Evolutionary conservation across 1,284 basidiomycete species (phyloP).

Genomic region (Irpex lacteus): DNA sequence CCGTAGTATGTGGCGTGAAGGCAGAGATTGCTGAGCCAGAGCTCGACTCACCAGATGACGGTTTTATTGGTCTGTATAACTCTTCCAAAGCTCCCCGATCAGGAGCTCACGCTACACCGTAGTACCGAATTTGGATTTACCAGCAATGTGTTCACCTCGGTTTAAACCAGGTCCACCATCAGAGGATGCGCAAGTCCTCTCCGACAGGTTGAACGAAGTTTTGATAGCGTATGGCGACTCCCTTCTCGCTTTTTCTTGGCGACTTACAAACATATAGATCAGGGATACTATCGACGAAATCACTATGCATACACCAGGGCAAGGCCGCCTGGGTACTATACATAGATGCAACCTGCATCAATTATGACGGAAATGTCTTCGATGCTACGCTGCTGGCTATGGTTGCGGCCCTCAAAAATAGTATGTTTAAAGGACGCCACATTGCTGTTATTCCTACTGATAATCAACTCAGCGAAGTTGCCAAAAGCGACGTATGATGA

Average conservation of each 20-base stretch:
- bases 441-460: background rate
- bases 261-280: conserved; percentile 45
- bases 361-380: conserved; percentile 94
- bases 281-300: conserved; percentile 58
- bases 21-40: conserved; percentile 92
- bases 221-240: conserved; percentile 58
- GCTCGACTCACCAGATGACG: conserved; percentile 68
- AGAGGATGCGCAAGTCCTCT: conserved; percentile 89
- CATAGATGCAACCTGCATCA: conserved; percentile 92
- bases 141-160: conserved; percentile 87
- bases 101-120: conserved; percentile 4
- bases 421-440: conserved; percentile 43
- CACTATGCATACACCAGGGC: conserved; percentile 78
- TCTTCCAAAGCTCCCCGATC: background rate
- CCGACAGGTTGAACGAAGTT: conserved; percentile 77
- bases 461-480: conserved; percentile 55
- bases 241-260: background rate
- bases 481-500: conserved; percentile 75
- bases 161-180: conserved; percentile 94
- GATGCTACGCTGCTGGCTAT: conserved; percentile 90
- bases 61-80: conserved; percentile 68
- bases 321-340: conserved; percentile 91
- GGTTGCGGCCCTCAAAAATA: conserved; percentile 81
- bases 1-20: conserved; percentile 90
- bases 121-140: conserved; percentile 90